These are phyloP conservation scores for Ascochyta fabae DNA, from an alignment of 2,329 filamentous ascomycete species.

Conservation along the genomic window DNA sequence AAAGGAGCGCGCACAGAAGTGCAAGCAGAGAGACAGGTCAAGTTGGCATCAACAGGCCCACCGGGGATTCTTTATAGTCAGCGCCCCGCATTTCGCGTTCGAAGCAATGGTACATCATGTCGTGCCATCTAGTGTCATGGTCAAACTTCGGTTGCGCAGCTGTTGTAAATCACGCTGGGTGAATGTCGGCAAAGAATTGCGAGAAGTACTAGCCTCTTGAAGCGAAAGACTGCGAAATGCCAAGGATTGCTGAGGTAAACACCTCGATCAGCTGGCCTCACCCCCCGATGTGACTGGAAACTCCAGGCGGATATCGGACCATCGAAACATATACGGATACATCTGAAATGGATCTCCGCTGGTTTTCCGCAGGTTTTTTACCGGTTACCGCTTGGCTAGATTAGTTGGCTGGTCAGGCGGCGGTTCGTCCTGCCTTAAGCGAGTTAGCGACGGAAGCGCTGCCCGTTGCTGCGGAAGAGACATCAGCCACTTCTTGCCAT, in stretches of 20 bases:
- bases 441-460: background rate
- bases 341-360: background rate
- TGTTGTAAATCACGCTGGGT: background rate
- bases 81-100: background rate
- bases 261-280: background rate
- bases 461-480: background rate
- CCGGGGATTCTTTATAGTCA: background rate
- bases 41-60: background rate
- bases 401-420: background rate
- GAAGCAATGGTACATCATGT: background rate
- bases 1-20: background rate
- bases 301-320: background rate
- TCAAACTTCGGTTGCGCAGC: slow-evolving; percentile 1
- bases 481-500: background rate
- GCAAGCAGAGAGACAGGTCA: background rate
- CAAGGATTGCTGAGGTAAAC: background rate
- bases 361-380: background rate
- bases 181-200: slow-evolving; percentile 1
- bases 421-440: background rate
- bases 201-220: background rate
- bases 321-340: background rate
- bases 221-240: slow-evolving; percentile 6
- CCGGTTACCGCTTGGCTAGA: background rate
- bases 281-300: background rate
- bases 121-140: background rate